Conservation (phyloP, 1,284 basidiomycete genomes). For the Sanghuangporus sanghuang region DNA sequence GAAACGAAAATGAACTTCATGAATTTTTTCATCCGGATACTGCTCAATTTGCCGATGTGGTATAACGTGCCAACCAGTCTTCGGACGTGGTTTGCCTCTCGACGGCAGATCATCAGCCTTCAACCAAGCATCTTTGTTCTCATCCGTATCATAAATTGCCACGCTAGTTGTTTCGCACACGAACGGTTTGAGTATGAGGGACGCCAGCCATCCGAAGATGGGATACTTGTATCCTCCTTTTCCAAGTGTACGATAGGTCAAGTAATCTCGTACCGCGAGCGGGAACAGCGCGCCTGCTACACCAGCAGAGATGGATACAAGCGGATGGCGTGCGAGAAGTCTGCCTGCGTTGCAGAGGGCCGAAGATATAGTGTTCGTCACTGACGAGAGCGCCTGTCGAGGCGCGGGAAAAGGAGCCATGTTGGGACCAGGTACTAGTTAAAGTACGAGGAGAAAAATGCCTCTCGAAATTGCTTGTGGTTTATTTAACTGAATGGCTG, state of each 20-base stretch:
- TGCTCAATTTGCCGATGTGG: conserved; percentile 25
- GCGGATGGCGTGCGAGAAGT: not conserved
- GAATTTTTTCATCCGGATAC: conserved; percentile 16
- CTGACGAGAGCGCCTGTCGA: not conserved
- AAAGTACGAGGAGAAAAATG: not conserved
- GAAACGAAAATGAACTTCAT: conserved; percentile 14
- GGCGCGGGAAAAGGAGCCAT: not conserved
- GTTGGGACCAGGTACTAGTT: not conserved
- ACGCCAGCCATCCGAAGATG: conserved; percentile 23
- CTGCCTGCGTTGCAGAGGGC: not conserved
- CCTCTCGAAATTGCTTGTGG: not conserved
- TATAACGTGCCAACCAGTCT: conserved; percentile 23
- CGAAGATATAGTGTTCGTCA: not conserved
- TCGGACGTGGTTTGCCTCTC: conserved; percentile 20
- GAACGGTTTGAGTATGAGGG: conserved; percentile 20
- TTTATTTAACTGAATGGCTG: not conserved
- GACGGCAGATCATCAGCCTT: conserved; percentile 16
- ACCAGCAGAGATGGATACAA: not conserved
- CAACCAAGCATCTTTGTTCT: conserved; percentile 20
- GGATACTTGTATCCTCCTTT: conserved; percentile 23
- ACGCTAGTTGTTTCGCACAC: conserved; percentile 22
- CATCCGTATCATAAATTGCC: conserved; percentile 21
- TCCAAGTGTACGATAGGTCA: conserved; percentile 21
- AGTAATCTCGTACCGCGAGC: conserved; percentile 19
- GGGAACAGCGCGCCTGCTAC: conserved; percentile 1